phyloP scores from a whole-genome alignment of 1,139 yeast species.

The Lizanozyma gosingica region DNA sequence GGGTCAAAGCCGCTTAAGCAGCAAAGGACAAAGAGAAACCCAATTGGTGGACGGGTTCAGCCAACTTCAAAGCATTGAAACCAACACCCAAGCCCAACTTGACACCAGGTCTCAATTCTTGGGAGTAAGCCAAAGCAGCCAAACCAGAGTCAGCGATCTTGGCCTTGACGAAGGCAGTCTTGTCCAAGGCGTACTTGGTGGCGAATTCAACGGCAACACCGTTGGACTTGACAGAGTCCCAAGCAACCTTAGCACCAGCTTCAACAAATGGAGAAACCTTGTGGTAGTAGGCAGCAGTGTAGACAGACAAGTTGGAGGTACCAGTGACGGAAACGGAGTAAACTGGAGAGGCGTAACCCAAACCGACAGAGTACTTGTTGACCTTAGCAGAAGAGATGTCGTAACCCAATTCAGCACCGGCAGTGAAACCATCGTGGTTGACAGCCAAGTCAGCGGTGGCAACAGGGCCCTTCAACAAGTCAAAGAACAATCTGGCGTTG shows the following conservation, averaged over 20 bases:
- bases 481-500: constrained; percentile 92
- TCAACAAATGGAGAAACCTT: constrained; percentile 83
- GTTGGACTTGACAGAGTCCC: constrained; percentile 68
- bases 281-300: constrained; percentile 97
- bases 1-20: constrained; percentile 39
- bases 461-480: constrained; percentile 89
- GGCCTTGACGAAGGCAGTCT: constrained; percentile 86
- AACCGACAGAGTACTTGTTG: constrained; percentile 89
- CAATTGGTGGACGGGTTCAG: constrained; percentile 97
- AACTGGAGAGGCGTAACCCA: constrained; percentile 85
- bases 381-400: constrained; percentile 89
- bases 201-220: constrained; percentile 86
- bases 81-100: constrained; percentile 96
- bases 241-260: constrained; percentile 97
- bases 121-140: constrained; percentile 91
- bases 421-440: constrained; percentile 94
- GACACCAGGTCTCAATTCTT: constrained; percentile 94
- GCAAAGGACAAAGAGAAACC: constrained; percentile 92
- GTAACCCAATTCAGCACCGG: constrained; percentile 96
- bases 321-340: constrained; percentile 88
- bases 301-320: constrained; percentile 80
- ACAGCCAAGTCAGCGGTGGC: constrained; percentile 92
- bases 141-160: constrained; percentile 96
- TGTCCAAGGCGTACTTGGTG: constrained; percentile 86
- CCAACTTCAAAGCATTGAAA: constrained; percentile 90